These are phyloP conservation scores for Aspergillus novoparasiticus DNA, from an alignment of 2,329 filamentous ascomycete species.

Conservation along the genomic window DNA sequence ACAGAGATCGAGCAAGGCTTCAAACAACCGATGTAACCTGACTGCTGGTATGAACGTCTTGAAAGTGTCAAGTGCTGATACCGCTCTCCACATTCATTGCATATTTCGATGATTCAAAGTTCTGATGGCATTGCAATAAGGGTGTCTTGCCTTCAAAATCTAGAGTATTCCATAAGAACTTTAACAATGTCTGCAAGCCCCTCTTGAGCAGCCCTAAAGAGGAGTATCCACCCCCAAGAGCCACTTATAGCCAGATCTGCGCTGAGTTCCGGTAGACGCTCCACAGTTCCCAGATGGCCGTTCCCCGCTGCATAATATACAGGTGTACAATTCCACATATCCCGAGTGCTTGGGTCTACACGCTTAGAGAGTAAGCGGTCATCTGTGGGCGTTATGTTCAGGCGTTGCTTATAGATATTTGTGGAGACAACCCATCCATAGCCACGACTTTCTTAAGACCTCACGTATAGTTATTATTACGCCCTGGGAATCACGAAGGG, in stretches of 20 bases:
- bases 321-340: not conserved
- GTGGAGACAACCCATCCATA: too few species aligned
- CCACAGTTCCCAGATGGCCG: not conserved
- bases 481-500: too few species aligned
- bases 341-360: not conserved
- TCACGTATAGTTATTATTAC: too few species aligned
- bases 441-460: too few species aligned
- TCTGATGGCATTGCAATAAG: not conserved
- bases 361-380: not conserved
- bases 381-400: too few species aligned
- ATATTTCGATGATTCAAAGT: too few species aligned
- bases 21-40: too few species aligned
- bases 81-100: too few species aligned
- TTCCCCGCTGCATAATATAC: not conserved
- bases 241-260: not conserved
- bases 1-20: too few species aligned
- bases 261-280: not conserved
- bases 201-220: not conserved
- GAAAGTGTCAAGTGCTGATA: too few species aligned
- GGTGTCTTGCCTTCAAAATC: not conserved
- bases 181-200: not conserved
- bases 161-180: not conserved
- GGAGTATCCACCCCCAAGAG: not conserved
- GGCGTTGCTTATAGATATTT: too few species aligned
- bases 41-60: too few species aligned